phyloP scores from a whole-genome alignment of 768 basidiomycete species.

The Termitomyces sp. region DNA sequence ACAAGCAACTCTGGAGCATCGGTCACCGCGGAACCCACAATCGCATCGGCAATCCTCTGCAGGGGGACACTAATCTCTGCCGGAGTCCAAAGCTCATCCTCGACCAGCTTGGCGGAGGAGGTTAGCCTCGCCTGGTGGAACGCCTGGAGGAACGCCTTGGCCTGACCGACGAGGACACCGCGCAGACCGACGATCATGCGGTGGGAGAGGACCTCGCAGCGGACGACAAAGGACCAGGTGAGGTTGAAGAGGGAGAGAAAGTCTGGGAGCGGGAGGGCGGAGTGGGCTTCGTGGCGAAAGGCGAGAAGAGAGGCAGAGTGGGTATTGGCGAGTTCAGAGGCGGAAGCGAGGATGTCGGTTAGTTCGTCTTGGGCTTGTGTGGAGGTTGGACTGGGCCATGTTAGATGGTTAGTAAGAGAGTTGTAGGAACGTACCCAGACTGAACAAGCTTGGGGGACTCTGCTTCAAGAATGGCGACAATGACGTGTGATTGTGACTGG shows the following conservation, averaged over 20 bases:
- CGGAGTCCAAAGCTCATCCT: constrained; percentile 93
- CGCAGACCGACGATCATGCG: constrained; percentile 92
- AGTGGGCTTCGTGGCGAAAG: constrained; percentile 74
- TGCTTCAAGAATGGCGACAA: constrained; percentile 50
- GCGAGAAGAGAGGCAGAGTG: constrained; percentile 76
- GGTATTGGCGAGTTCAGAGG: constrained; percentile 82
- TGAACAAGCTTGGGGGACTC: constrained; percentile 19
- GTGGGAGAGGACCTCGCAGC: constrained; percentile 78
- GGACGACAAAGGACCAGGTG: constrained; percentile 87
- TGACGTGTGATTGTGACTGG: constrained; percentile 50
- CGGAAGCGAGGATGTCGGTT: constrained; percentile 69
- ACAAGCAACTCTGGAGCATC: constrained; percentile 70
- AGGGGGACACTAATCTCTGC: constrained; percentile 61
- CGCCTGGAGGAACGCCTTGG: constrained; percentile 78
- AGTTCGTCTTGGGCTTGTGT: constrained; percentile 55
- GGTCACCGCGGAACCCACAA: constrained; percentile 77
- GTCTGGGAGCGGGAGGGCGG: constrained; percentile 60
- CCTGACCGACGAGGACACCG: constrained; percentile 84
- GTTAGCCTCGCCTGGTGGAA: constrained; percentile 84
- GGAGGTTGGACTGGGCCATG: background rate
- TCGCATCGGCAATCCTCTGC: constrained; percentile 66
- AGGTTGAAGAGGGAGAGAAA: constrained; percentile 81
- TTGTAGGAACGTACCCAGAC: background rate
- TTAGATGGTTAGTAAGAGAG: background rate
- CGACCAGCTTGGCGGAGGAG: constrained; percentile 82